These are phyloP conservation scores for Nakazawaea sp. DNA, from an alignment of 805 yeast species.

Conservation along the genomic window DNA sequence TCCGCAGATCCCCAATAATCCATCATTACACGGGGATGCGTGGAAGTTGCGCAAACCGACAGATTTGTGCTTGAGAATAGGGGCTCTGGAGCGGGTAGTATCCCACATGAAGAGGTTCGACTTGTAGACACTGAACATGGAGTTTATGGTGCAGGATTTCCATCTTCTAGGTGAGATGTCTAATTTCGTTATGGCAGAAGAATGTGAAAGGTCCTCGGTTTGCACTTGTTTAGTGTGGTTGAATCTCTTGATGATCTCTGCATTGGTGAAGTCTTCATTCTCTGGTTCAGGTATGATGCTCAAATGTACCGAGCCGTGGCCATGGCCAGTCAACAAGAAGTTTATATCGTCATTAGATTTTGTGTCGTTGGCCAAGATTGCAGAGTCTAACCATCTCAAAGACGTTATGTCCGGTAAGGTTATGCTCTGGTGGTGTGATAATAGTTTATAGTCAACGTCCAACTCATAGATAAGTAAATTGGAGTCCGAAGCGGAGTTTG, in stretches of 20 bases:
- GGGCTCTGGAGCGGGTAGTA: slow-evolving; percentile 48
- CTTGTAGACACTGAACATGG: slow-evolving; percentile 56
- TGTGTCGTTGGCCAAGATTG: slow-evolving; percentile 2
- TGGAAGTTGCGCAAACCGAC: slow-evolving; percentile 48
- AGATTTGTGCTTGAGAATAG: slow-evolving; percentile 45
- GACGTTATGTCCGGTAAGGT: slow-evolving; percentile 48
- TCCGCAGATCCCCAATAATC: slow-evolving; percentile 59
- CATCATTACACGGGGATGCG: slow-evolving; percentile 36
- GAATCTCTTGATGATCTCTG: slow-evolving; percentile 72
- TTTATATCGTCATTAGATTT: slow-evolving; percentile 27
- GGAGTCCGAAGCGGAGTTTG: slow-evolving; percentile 36
- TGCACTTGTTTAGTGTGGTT: slow-evolving; percentile 66
- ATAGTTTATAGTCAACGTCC: slow-evolving; percentile 28
- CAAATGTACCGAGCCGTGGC: slow-evolving; percentile 67
- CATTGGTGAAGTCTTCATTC: slow-evolving; percentile 36
- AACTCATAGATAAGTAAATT: slow-evolving; percentile 48
- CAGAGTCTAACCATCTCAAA: slow-evolving; percentile 43
- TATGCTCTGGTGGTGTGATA: slow-evolving; percentile 56
- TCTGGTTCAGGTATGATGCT: slow-evolving; percentile 56
- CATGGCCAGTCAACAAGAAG: slow-evolving; percentile 65
- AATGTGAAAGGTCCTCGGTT: slow-evolving; percentile 18
- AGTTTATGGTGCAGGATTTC: slow-evolving; percentile 33
- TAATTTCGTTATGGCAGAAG: slow-evolving; percentile 20
- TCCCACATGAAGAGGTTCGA: slow-evolving; percentile 79
- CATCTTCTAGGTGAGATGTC: slow-evolving; percentile 33